phyloP scores from a whole-genome alignment of 2,329 filamentous ascomycete genomes.

The Exophiala bonariae region DNA sequence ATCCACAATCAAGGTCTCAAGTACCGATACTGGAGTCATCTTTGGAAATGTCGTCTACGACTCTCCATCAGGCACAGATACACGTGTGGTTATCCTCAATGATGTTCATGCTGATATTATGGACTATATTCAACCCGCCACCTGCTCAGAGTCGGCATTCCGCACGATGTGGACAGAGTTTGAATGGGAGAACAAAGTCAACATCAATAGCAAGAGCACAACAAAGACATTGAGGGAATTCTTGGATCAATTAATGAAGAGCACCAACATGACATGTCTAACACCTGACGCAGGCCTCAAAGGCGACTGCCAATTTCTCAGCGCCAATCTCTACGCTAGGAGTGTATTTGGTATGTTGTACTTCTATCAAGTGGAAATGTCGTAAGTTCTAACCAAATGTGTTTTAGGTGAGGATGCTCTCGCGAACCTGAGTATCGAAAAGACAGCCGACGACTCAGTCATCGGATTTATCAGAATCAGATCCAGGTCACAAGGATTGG shows the following conservation, averaged over 20 bases:
- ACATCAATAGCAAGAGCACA: conserved; percentile 84
- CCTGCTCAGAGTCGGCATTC: conserved; percentile 97
- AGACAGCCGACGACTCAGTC: conserved; percentile 92
- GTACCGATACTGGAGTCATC: conserved; percentile 96
- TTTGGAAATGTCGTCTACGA: conserved; percentile 99
- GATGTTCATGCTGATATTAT: conserved; percentile 99
- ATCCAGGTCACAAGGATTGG: conserved; percentile 92
- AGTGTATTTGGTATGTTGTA: conserved; percentile 89
- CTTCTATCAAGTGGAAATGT: neutral
- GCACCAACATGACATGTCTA: conserved; percentile 97
- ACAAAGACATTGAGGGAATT: conserved; percentile 89
- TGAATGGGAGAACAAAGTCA: conserved; percentile 99
- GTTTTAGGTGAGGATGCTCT: conserved; percentile 88
- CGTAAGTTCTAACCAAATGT: conserved; percentile 1
- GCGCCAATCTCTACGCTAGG: conserved; percentile 91
- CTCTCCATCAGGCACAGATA: conserved; percentile 85
- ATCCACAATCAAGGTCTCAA: conserved; percentile 97
- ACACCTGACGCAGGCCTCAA: conserved; percentile 95
- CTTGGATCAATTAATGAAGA: conserved; percentile 91
- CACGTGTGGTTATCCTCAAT: conserved; percentile 95
- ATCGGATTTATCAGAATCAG: conserved; percentile 97
- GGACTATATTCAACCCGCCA: conserved; percentile 98
- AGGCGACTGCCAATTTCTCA: conserved; percentile 97
- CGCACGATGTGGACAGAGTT: conserved; percentile 99
- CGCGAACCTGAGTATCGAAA: conserved; percentile 96